phyloP scores from a whole-genome alignment of 345 rosid genomes.

The Pelargonium nanum region DNA sequence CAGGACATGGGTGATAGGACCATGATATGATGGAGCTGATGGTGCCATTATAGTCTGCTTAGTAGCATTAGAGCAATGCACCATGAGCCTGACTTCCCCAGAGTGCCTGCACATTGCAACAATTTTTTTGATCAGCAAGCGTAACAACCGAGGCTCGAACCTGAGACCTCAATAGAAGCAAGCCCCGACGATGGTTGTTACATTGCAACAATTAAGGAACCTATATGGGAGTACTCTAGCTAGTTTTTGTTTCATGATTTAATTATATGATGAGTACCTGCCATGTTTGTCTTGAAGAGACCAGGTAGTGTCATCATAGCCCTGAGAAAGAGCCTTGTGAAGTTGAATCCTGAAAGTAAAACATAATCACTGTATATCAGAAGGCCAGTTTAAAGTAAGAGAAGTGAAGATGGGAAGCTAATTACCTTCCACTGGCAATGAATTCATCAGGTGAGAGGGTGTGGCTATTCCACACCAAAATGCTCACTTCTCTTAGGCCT shows the following conservation, averaged over 20 bases:
- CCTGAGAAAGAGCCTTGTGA: slow-evolving; percentile 37
- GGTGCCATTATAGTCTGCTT: neutral
- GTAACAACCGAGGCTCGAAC: no score
- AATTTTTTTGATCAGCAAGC: neutral
- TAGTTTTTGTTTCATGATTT: neutral
- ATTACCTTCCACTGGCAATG: slow-evolving; percentile 42
- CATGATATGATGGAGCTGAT: slow-evolving; percentile 3
- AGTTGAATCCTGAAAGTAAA: slow-evolving; percentile 27
- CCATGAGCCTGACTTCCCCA: slow-evolving; percentile 35
- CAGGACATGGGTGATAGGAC: neutral
- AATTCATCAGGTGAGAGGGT: slow-evolving; percentile 34
- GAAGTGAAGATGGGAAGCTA: neutral
- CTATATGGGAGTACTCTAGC: neutral
- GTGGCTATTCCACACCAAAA: slow-evolving; percentile 37
- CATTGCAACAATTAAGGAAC: neutral
- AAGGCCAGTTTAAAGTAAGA: neutral
- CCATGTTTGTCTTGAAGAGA: slow-evolving; percentile 24
- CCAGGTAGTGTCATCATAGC: slow-evolving; percentile 39
- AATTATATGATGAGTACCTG: no score
- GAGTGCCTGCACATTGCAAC: slow-evolving; percentile 22
- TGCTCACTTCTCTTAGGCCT: slow-evolving; percentile 35
- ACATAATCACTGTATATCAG: neutral
- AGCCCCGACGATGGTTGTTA: no score
- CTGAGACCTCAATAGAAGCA: no score
- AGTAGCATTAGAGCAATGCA: slow-evolving; percentile 23